phyloP scores from a whole-genome alignment of 2,329 filamentous ascomycete genomes.

The Neonectria magnoliae region DNA sequence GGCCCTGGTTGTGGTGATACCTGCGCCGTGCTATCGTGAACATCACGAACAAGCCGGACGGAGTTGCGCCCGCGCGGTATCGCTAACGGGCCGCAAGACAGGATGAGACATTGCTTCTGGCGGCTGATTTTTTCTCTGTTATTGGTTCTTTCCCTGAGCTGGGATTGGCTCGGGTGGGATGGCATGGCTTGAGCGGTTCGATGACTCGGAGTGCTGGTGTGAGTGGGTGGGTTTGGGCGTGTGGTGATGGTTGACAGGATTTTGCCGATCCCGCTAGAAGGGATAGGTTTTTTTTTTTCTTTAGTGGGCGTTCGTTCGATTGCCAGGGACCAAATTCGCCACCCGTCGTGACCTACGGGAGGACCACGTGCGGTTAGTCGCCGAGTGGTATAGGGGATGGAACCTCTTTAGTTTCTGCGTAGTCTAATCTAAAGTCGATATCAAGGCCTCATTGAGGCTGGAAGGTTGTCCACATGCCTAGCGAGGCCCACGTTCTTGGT shows the following conservation, averaged over 20 bases:
- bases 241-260: constrained; percentile 7
- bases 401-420: neutral
- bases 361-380: constrained; percentile 36
- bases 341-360: constrained; percentile 19
- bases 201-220: constrained; percentile 19
- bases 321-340: constrained; percentile 22
- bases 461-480: neutral
- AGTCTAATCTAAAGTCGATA: neutral
- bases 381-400: constrained; percentile 35
- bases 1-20: constrained; percentile 13
- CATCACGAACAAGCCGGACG: constrained; percentile 8
- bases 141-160: constrained; percentile 13
- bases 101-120: constrained; percentile 9
- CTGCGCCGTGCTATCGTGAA: constrained; percentile 1
- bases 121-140: constrained; percentile 4
- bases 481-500: neutral
- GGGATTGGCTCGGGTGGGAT: constrained; percentile 38
- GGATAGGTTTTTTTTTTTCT: constrained; percentile 18
- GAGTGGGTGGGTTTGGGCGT: constrained; percentile 16
- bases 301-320: constrained; percentile 17
- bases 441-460: neutral
- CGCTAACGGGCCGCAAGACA: neutral
- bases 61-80: constrained; percentile 19
- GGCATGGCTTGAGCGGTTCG: constrained; percentile 11
- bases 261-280: constrained; percentile 19